These are phyloP conservation scores for Desmodesmus armatus DNA, from an alignment of 139 green algal species.

Conservation along the genomic window DNA sequence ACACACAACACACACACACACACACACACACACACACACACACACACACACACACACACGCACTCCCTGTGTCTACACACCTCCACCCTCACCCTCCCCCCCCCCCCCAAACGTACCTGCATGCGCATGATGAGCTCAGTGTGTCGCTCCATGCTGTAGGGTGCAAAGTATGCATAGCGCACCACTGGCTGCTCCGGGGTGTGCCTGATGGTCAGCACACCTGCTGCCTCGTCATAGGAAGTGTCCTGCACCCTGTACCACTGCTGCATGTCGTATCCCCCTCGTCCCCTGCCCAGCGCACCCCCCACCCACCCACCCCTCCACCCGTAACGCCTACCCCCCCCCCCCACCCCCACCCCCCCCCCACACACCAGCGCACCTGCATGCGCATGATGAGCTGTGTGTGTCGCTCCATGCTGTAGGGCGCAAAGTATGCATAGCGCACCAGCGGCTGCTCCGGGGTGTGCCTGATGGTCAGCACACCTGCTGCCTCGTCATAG, in stretches of 20 bases:
- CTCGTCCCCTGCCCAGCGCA: too few species aligned
- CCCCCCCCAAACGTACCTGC: constrained; percentile 52
- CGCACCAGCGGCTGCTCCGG: constrained; percentile 62
- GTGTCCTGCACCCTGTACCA: constrained; percentile 71
- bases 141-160: constrained; percentile 75
- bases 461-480: constrained; percentile 63
- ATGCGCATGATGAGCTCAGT: constrained; percentile 66
- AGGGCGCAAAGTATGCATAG: constrained; percentile 84
- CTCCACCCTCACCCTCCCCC: too few species aligned
- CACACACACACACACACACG: too few species aligned
- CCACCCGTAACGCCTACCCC: too few species aligned
- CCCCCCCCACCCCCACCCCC: too few species aligned
- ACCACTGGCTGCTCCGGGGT: constrained; percentile 56
- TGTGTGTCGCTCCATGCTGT: constrained; percentile 70
- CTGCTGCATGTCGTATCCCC: constrained; percentile 70
- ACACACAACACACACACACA: too few species aligned
- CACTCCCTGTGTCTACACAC: too few species aligned
- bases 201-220: constrained; percentile 64
- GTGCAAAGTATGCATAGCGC: constrained; percentile 82
- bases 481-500: constrained; percentile 58
- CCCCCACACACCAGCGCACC: too few species aligned
- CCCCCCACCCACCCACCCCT: too few species aligned
- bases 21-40: too few species aligned
- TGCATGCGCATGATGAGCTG: constrained; percentile 67
- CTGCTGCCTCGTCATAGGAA: constrained; percentile 54